A percentile compares a stretch with the other conserved stretches of the same genome.
phyloP scores from a whole-genome alignment of 163 green algal species.

The Chloroidium sp. region DNA sequence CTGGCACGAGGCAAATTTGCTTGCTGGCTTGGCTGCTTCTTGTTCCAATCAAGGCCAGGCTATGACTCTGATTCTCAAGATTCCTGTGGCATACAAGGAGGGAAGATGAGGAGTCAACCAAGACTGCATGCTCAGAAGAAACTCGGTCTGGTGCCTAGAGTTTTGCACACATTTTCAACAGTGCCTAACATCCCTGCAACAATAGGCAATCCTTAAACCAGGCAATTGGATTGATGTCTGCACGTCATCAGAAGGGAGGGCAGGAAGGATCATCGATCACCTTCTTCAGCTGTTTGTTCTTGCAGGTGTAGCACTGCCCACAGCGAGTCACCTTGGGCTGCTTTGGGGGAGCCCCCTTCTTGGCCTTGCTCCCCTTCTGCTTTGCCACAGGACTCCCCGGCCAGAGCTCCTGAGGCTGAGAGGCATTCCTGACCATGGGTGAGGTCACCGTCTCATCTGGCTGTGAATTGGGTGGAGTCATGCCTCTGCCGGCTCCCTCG shows the following conservation, averaged over 20 bases:
- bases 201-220: too few relatives aligned
- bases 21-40: background rate
- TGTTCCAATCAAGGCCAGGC: too few relatives aligned
- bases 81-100: background rate
- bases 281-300: slow-evolving; percentile 47
- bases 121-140: background rate
- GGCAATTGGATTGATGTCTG: background rate
- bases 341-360: background rate
- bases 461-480: background rate
- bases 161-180: too few relatives aligned
- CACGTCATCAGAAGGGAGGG: background rate
- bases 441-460: background rate
- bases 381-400: background rate
- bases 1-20: background rate
- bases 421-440: background rate
- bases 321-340: slow-evolving; percentile 17
- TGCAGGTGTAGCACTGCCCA: slow-evolving; percentile 37
- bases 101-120: too few relatives aligned
- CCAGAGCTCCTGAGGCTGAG: background rate
- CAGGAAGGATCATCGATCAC: background rate
- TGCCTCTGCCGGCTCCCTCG: background rate
- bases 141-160: background rate
- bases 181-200: too few relatives aligned
- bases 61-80: background rate
- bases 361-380: background rate